Conservation (phyloP, 805 yeast species). For the Nakazawaea molendinolei region DNA sequence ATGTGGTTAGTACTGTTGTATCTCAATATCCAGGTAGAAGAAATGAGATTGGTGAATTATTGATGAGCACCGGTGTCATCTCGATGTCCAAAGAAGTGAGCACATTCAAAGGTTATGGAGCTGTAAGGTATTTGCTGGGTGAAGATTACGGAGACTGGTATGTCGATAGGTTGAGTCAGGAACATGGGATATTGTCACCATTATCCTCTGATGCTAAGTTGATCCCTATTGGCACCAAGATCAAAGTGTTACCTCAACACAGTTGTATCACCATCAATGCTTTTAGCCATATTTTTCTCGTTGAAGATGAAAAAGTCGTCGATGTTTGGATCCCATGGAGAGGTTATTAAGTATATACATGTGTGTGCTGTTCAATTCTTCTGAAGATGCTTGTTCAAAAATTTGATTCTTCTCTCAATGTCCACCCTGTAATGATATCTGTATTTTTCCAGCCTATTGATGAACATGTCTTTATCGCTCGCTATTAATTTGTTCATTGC, state of each 20-base stretch:
- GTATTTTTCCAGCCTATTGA: conserved; percentile 7
- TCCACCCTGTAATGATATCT: conserved; percentile 6
- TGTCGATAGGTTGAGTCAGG: conserved; percentile 67
- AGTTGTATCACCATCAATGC: conserved; percentile 65
- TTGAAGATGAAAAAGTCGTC: conserved; percentile 42
- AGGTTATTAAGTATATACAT: conserved; percentile 30
- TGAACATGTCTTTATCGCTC: conserved; percentile 8
- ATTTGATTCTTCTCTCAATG: conserved; percentile 8
- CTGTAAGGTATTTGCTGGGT: conserved; percentile 29
- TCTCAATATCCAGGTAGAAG: conserved; percentile 56
- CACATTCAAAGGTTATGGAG: conserved; percentile 55
- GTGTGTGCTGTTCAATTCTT: neutral
- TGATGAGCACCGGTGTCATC: conserved; percentile 69
- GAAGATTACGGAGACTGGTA: conserved; percentile 47
- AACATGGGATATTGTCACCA: conserved; percentile 70
- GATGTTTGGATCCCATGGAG: conserved; percentile 65
- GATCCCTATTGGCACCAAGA: conserved; percentile 48
- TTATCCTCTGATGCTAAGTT: conserved; percentile 37
- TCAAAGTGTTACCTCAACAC: conserved; percentile 61
- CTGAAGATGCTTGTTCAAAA: conserved; percentile 4
- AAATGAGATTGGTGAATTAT: conserved; percentile 43
- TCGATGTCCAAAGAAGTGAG: conserved; percentile 62
- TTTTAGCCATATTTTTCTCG: conserved; percentile 49
- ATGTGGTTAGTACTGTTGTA: conserved; percentile 51
- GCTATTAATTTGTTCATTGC: neutral